These are phyloP conservation scores for Primulina huaijiensis DNA, from an alignment of 257 asterid genomes.

Conservation along the genomic window DNA sequence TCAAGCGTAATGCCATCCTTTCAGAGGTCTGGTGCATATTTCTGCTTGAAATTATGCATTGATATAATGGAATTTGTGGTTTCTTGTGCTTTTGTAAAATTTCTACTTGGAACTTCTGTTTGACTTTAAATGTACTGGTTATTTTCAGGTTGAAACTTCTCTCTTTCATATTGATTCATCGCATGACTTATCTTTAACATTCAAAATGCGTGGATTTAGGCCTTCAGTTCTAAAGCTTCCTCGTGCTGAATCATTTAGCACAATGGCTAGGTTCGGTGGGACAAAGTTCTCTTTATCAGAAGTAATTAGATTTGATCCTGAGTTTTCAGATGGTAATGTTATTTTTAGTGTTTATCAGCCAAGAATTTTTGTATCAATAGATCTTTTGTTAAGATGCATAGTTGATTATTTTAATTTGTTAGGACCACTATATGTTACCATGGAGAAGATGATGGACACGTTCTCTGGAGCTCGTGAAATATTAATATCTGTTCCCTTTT, in stretches of 20 bases:
- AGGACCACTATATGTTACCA: slow-evolving; percentile 73
- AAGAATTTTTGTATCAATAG: slow-evolving; percentile 24
- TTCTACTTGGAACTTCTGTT: slow-evolving; percentile 12
- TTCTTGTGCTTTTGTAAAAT: slow-evolving; percentile 12
- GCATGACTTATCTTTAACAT: slow-evolving; percentile 71
- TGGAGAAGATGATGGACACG: slow-evolving; percentile 93
- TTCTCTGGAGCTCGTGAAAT: slow-evolving; percentile 96
- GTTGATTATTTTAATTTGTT: slow-evolving; percentile 27
- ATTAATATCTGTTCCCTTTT: slow-evolving; percentile 69
- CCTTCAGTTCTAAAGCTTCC: slow-evolving; percentile 74
- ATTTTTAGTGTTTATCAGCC: slow-evolving; percentile 13
- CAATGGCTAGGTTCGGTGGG: slow-evolving; percentile 79
- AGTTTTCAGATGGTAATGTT: slow-evolving; percentile 50
- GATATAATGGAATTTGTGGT: slow-evolving; percentile 8
- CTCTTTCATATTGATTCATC: slow-evolving; percentile 85
- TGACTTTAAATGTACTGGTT: slow-evolving; percentile 22
- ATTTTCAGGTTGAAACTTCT: slow-evolving; percentile 90
- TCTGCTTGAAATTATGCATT: slow-evolving; percentile 20
- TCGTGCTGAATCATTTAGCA: slow-evolving; percentile 79
- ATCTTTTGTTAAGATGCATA: slow-evolving; percentile 13
- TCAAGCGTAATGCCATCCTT: slow-evolving; percentile 52
- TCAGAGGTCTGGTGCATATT: slow-evolving; percentile 58
- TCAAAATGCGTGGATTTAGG: slow-evolving; percentile 61
- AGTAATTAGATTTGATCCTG: slow-evolving; percentile 66
- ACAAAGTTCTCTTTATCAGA: slow-evolving; percentile 77